phyloP scores from a whole-genome alignment of 2,329 filamentous ascomycete genomes.

The Cordyceps fumosorosea region DNA sequence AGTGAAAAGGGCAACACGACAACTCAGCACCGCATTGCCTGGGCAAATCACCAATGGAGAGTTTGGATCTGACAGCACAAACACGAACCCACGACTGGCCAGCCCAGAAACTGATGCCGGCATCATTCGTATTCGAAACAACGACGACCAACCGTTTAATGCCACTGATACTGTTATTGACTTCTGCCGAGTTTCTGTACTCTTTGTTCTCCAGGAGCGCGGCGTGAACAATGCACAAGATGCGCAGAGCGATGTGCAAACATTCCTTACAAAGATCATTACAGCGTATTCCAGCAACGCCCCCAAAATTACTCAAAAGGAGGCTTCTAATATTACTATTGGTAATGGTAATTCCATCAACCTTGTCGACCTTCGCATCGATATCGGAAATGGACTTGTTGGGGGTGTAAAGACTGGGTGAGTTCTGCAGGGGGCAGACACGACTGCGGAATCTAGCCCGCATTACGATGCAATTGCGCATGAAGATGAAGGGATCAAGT shows the following conservation, averaged over 20 bases:
- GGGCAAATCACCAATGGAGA: neutral
- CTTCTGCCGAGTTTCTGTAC: conserved; percentile 56
- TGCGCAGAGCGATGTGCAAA: conserved; percentile 49
- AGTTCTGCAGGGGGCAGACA: neutral
- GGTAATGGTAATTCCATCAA: conserved; percentile 42
- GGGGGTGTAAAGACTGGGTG: neutral
- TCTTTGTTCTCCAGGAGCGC: conserved; percentile 55
- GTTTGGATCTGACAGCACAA: neutral
- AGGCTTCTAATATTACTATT: conserved; percentile 36
- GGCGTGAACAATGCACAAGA: conserved; percentile 42
- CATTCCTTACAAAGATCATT: conserved; percentile 39
- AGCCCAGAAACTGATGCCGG: neutral
- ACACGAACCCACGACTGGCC: neutral
- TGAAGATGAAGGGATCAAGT: neutral
- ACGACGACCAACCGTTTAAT: conserved; percentile 28
- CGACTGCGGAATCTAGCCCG: neutral
- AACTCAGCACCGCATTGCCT: neutral
- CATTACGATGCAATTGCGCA: neutral
- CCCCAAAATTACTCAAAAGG: conserved; percentile 29
- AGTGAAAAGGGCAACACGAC: conserved; percentile 3
- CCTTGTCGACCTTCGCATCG: conserved; percentile 40
- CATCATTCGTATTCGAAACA: neutral
- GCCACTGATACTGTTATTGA: conserved; percentile 53
- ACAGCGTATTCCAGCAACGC: conserved; percentile 23
- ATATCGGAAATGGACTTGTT: conserved; percentile 25